phyloP scores from a whole-genome alignment of 2,329 filamentous ascomycete species.

The Pseudogymnoascus sp. region DNA sequence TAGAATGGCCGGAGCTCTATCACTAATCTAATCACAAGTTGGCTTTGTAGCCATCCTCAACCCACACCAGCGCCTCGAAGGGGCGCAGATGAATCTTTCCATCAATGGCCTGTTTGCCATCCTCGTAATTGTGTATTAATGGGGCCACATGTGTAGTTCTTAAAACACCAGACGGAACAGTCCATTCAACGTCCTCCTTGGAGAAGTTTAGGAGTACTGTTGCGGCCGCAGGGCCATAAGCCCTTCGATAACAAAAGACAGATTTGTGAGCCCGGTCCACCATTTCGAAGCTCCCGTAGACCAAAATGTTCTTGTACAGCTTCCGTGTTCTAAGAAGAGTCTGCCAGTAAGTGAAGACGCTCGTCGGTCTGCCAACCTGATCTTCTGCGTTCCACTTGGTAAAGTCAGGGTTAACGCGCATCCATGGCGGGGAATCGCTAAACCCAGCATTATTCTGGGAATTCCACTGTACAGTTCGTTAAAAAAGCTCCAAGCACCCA shows the following conservation, averaged over 20 bases:
- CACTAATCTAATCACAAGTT: background rate
- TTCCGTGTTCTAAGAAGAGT: conserved; percentile 51
- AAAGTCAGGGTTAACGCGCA: conserved; percentile 59
- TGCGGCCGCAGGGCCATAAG: conserved; percentile 22
- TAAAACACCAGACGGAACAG: background rate
- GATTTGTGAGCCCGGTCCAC: conserved; percentile 41
- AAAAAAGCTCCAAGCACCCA: background rate
- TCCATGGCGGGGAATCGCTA: conserved; percentile 56
- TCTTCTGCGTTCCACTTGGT: conserved; percentile 51
- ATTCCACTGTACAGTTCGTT: conserved; percentile 48
- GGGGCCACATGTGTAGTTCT: background rate
- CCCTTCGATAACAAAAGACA: conserved; percentile 48
- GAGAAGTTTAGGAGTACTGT: conserved; percentile 26
- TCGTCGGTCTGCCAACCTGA: conserved; percentile 40
- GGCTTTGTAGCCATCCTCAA: conserved; percentile 1
- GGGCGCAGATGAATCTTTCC: background rate
- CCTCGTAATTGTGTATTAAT: background rate
- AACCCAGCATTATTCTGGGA: conserved; percentile 54
- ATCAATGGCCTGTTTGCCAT: background rate
- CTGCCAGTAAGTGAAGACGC: conserved; percentile 55
- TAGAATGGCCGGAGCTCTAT: background rate
- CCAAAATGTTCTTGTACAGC: conserved; percentile 51
- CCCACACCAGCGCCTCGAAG: background rate
- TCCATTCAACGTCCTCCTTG: conserved; percentile 1
- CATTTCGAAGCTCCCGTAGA: conserved; percentile 58